phyloP scores from a whole-genome alignment of 805 yeast genomes.

The Vanderwaltozyma yarrowii region DNA sequence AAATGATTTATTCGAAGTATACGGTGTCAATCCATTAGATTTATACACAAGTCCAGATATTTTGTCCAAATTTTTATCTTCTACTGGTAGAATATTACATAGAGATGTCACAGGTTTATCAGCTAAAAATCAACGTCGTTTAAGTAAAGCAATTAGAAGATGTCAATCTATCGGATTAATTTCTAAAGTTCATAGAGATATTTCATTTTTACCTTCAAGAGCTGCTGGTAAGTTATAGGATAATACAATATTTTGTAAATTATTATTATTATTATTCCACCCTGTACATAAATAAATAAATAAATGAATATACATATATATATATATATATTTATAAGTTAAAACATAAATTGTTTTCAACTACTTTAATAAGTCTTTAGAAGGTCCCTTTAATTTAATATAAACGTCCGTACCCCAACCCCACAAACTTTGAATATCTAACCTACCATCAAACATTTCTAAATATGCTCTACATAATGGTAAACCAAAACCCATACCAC shows the following conservation, averaged over 20 bases:
- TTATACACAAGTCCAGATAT: slow-evolving; percentile 64
- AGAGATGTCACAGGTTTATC: slow-evolving; percentile 61
- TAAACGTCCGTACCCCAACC: slow-evolving; percentile 79
- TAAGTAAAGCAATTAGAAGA: slow-evolving; percentile 70
- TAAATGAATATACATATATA: background rate
- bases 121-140: slow-evolving; percentile 53
- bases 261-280: background rate
- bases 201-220: slow-evolving; percentile 32
- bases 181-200: slow-evolving; percentile 61
- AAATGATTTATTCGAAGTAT: slow-evolving; percentile 31
- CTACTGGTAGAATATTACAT: slow-evolving; percentile 69
- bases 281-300: background rate
- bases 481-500: slow-evolving; percentile 95
- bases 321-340: background rate
- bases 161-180: slow-evolving; percentile 73
- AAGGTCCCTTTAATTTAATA: slow-evolving; percentile 35
- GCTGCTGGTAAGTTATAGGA: slow-evolving; percentile 1
- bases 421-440: slow-evolving; percentile 58
- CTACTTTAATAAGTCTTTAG: slow-evolving; percentile 4
- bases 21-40: slow-evolving; percentile 56
- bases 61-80: slow-evolving; percentile 52
- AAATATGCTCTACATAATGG: slow-evolving; percentile 74
- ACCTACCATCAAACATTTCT: slow-evolving; percentile 59
- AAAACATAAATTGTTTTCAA: background rate
- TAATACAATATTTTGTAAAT: too few relatives aligned